Percentiles rank a stretch among this genome's conserved stretches.
These are phyloP conservation scores for Chalciporus pseudorubinellus DNA, from an alignment of 768 basidiomycete genomes.

Conservation along the genomic window DNA sequence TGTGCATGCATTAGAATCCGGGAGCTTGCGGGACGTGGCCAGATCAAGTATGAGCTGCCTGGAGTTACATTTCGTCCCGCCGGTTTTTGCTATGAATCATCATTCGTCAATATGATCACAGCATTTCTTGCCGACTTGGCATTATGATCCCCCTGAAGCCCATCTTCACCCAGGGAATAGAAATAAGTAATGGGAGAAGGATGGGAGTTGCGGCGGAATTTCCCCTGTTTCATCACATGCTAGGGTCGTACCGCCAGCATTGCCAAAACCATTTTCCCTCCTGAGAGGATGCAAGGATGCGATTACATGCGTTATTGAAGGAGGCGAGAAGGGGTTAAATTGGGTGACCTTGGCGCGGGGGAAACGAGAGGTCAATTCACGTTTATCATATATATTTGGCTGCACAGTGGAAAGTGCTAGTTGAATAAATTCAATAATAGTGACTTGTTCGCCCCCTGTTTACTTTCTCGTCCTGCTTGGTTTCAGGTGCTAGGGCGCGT, in stretches of 20 bases:
- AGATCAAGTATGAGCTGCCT: constrained; percentile 16
- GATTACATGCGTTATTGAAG: constrained; percentile 14
- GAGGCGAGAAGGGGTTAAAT: constrained; percentile 11
- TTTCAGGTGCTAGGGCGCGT: too few relatives aligned
- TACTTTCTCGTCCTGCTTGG: too few relatives aligned
- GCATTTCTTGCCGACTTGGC: constrained; percentile 15
- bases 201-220: background rate
- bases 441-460: too few relatives aligned
- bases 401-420: too few relatives aligned
- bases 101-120: background rate
- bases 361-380: constrained; percentile 8
- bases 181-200: background rate
- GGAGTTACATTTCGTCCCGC: constrained; percentile 17
- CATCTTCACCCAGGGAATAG: background rate
- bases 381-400: too few relatives aligned
- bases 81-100: constrained; percentile 1
- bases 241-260: background rate
- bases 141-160: constrained; percentile 19
- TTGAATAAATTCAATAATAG: too few relatives aligned
- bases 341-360: background rate
- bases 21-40: background rate
- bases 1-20: background rate
- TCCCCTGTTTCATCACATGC: background rate
- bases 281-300: constrained; percentile 8
- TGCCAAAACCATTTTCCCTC: constrained; percentile 6